Base-by-base conservation (phyloP, 2,329 filamentous ascomycete genomes). In the Xylaria digitata region DNA sequence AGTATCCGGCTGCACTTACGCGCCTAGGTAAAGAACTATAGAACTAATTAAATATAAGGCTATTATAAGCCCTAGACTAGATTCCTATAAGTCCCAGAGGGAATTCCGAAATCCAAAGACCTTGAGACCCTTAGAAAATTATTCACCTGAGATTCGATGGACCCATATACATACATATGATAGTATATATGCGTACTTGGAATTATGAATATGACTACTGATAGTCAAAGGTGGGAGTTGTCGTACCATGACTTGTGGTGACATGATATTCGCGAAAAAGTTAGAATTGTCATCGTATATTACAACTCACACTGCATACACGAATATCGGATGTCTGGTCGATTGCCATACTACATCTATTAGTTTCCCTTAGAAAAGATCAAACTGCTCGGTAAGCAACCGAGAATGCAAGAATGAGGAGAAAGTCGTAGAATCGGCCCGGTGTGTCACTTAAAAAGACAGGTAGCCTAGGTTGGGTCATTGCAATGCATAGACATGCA, bases 281-380 rank as follows among this genome's bases (percentile, higher is more conserved):
- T 34, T 11, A n/a, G 11, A 13, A 30, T 43, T 23, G 17, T 42
- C 56, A 61, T 21, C 26, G 40, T 19, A 30, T 55, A 19, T 32
- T 46, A 30, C 37, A 9, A 42, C 48, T 19, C 61, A 21, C 42
- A 19, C 49, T 60, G 42, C 55, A 55, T 65, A 54, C 23, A 34
- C 32, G 42, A 56, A 52, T 32, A 50, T 34, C 42, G n/a, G 17
- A 54, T 19, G 11, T 34, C 6, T 37, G 42, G 21, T 17, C 55
- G 7, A 8, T 65, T 42, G 21, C 13, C 7, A 34, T 49, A 13
- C 8, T 32, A 48, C 30, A 49, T 32, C 32, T 43, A 17, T 32
- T 6, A 34, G 6, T 43, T 4, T n/a, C 30, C 17, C 7, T 34
- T 42, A 13, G 55, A 23, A 45, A 11, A 21, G 21, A 30, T 11